Evolutionary conservation across 2,329 filamentous ascomycete species (phyloP).

Genomic region (Diaporthe destruens): DNA sequence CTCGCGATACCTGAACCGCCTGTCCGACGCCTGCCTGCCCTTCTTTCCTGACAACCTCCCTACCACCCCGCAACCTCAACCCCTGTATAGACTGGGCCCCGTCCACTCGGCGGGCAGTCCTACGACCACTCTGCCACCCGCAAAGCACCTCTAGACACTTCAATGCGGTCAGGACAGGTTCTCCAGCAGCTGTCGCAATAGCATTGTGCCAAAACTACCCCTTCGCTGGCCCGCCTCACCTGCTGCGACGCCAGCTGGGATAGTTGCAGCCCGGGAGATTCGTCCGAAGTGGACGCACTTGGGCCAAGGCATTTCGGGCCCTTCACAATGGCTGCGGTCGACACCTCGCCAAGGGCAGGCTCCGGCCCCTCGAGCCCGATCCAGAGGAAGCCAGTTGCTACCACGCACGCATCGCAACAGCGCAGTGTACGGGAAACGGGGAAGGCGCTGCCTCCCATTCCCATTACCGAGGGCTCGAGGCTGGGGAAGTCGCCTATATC

Average conservation of each 20-base stretch:
- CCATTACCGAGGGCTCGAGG: slow-evolving; percentile 55
- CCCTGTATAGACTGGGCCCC: slow-evolving; percentile 12
- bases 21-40: slow-evolving; percentile 18
- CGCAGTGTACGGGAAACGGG: slow-evolving; percentile 51
- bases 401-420: slow-evolving; percentile 50
- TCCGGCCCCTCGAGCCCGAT: slow-evolving; percentile 47
- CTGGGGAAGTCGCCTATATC: slow-evolving; percentile 67
- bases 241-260: slow-evolving; percentile 42
- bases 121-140: slow-evolving; percentile 1
- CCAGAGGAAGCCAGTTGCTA: slow-evolving; percentile 54
- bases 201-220: slow-evolving; percentile 39
- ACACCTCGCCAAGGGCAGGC: slow-evolving; percentile 46
- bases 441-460: slow-evolving; percentile 49
- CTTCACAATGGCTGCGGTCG: slow-evolving; percentile 51
- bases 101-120: slow-evolving; percentile 4
- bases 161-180: slow-evolving; percentile 39
- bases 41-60: not conserved
- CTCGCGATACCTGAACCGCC: slow-evolving; percentile 24
- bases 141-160: slow-evolving; percentile 6
- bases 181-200: slow-evolving; percentile 38
- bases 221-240: slow-evolving; percentile 39
- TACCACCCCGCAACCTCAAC: slow-evolving; percentile 7
- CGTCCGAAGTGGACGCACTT: slow-evolving; percentile 31
- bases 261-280: slow-evolving; percentile 22
- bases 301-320: slow-evolving; percentile 34